Evolutionary conservation across 2,329 filamentous ascomycete genomes (phyloP).

Genomic region (Pseudocercospora cruenta): DNA sequence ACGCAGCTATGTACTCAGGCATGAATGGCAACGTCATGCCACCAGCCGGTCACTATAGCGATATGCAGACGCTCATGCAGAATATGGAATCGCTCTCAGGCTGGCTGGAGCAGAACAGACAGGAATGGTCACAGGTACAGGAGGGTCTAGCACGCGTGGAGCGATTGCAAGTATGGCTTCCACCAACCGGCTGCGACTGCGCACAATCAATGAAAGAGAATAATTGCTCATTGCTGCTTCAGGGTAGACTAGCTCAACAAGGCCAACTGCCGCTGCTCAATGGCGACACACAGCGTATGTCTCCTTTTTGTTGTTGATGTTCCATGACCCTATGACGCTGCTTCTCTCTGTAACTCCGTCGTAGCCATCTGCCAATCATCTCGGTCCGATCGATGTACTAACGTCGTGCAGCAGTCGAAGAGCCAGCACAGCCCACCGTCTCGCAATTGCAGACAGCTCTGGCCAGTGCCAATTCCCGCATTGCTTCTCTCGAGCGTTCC

Average conservation of each 20-base stretch:
- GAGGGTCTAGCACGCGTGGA: slow-evolving; percentile 38
- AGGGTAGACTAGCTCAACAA: slow-evolving; percentile 30
- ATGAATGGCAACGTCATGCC: slow-evolving; percentile 38
- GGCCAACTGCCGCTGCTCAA: slow-evolving; percentile 28
- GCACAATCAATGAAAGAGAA: slow-evolving; percentile 1
- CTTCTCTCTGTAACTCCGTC: neutral
- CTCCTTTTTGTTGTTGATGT: neutral
- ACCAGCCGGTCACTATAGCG: slow-evolving; percentile 42
- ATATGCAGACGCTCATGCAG: slow-evolving; percentile 44
- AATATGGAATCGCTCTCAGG: slow-evolving; percentile 41
- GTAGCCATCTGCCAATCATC: neutral
- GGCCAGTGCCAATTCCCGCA: slow-evolving; percentile 31
- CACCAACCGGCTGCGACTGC: neutral
- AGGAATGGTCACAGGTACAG: slow-evolving; percentile 40
- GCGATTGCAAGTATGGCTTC: slow-evolving; percentile 28
- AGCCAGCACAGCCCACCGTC: slow-evolving; percentile 33
- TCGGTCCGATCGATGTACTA: neutral
- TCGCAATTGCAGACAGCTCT: slow-evolving; percentile 35
- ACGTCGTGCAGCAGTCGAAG: slow-evolving; percentile 23
- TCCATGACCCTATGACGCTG: neutral
- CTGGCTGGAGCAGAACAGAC: slow-evolving; percentile 41
- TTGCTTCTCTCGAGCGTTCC: slow-evolving; percentile 34
- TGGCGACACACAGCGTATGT: slow-evolving; percentile 31
- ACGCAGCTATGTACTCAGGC: slow-evolving; percentile 33
- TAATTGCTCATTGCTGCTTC: slow-evolving; percentile 13